These are phyloP conservation scores for Nannizziopsis arthrosporioides DNA, from an alignment of 2,329 filamentous ascomycete species.

Conservation along the genomic window DNA sequence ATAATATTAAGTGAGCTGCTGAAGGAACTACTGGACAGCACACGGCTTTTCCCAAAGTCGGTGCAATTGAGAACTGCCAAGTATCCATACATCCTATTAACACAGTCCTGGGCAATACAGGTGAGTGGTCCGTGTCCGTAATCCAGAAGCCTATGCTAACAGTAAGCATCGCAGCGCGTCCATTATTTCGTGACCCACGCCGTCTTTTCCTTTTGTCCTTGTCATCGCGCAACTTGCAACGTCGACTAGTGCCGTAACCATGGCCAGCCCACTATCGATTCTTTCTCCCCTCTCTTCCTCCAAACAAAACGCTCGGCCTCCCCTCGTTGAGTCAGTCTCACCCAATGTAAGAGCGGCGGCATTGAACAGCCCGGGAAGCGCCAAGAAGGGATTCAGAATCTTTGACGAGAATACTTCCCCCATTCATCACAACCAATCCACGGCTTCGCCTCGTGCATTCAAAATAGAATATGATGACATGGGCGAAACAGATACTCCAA, in stretches of 20 bases:
- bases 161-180: background rate
- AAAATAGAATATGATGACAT: conserved; percentile 14
- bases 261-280: conserved; percentile 33
- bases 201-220: background rate
- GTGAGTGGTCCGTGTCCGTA: background rate
- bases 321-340: conserved; percentile 14
- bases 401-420: conserved; percentile 7
- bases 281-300: conserved; percentile 32
- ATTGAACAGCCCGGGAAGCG: background rate
- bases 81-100: no score
- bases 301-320: conserved; percentile 31
- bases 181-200: background rate
- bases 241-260: conserved; percentile 12
- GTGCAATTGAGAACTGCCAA: no score
- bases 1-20: no score
- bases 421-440: background rate
- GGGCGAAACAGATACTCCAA: conserved; percentile 17
- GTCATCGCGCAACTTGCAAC: no score
- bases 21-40: no score
- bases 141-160: background rate
- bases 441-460: background rate
- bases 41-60: no score
- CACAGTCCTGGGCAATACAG: no score
- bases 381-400: conserved; percentile 1
- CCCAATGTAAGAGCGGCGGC: conserved; percentile 13